Evolutionary conservation across 2,329 filamentous ascomycete genomes (phyloP), one percentile per base, ranked within the genome.

Genomic region (Pezicula carpinea): DNA sequence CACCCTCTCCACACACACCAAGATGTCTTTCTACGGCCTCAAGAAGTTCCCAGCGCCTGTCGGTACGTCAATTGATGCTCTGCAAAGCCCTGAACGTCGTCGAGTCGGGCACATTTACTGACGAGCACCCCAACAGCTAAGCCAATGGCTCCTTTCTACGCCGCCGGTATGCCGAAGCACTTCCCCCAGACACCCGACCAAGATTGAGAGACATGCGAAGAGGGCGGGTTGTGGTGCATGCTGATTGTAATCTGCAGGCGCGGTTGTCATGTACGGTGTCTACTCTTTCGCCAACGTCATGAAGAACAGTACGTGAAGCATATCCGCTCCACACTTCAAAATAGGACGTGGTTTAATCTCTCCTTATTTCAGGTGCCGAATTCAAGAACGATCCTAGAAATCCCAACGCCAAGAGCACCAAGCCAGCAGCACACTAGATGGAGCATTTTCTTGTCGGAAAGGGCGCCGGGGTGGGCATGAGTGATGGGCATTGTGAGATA

Each of bases 301-400:
- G 75, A 83, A 85, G 74, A 75, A 81, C 68, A 80, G 92, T 97
- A 82, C 70, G 82, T 79, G 43, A 36, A 15, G 18, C n/a, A n/a
- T n/a, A n/a, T n/a, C n/a, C n/a, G n/a, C n/a, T 49, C 51, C 43
- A 43, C 18, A 44, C 18, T 14, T 29, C 19, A 39, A 46, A 41
- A 54, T 19, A 26, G 42, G 19, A 26, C 41, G 3, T 39, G 10
- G 17, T 26, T 17, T 13, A 41, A 46, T 42, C 42, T 29, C 43
- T 41, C n/a, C n/a, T n/a, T n/a, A 36, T 49, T 50, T 55, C 61
- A 97, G 92, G 83, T 76, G 88, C 87, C 62, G 89, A 97, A 76
- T 96, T 81, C 82, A 95, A 91, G 84, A 95, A 96, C 78, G 92
- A 97, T 74, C 89, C 91, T 59, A 84, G 91, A 71, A 96, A 96